These are phyloP conservation scores for Syzygium aqueum DNA, from an alignment of 345 rosid species.

Conservation along the genomic window DNA sequence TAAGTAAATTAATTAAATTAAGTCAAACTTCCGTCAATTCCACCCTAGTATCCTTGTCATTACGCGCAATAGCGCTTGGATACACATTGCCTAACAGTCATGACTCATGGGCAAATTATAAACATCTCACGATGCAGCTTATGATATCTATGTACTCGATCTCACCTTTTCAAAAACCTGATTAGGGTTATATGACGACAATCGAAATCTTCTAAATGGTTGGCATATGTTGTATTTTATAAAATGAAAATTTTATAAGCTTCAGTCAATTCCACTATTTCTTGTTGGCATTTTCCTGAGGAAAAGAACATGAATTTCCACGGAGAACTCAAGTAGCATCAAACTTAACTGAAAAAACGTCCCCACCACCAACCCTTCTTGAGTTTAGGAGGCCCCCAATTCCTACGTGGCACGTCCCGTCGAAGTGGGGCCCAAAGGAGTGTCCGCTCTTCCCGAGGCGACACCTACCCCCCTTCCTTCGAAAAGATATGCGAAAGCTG, in stretches of 20 bases:
- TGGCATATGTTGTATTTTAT: accelerated
- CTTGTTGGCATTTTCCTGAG: neutral
- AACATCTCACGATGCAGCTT: accelerated
- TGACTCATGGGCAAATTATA: neutral
- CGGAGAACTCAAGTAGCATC: neutral
- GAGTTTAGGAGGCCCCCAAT: neutral
- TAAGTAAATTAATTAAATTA: neutral
- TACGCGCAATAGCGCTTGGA: neutral
- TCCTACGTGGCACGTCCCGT: neutral
- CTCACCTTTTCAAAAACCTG: neutral
- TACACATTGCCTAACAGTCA: neutral
- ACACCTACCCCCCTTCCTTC: neutral
- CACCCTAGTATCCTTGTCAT: neutral
- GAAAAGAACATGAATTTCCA: neutral
- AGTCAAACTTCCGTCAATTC: neutral
- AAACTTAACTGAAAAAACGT: neutral
- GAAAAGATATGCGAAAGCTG: neutral
- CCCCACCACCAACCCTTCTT: neutral
- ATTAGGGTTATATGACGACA: accelerated
- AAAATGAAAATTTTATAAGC: neutral
- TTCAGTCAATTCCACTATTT: too few species aligned
- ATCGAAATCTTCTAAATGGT: accelerated
- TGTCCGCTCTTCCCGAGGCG: neutral
- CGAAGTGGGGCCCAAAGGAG: neutral
- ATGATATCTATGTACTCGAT: neutral